These are phyloP conservation scores for Lycium barbarum DNA, from an alignment of 257 asterid species.

Conservation along the genomic window DNA sequence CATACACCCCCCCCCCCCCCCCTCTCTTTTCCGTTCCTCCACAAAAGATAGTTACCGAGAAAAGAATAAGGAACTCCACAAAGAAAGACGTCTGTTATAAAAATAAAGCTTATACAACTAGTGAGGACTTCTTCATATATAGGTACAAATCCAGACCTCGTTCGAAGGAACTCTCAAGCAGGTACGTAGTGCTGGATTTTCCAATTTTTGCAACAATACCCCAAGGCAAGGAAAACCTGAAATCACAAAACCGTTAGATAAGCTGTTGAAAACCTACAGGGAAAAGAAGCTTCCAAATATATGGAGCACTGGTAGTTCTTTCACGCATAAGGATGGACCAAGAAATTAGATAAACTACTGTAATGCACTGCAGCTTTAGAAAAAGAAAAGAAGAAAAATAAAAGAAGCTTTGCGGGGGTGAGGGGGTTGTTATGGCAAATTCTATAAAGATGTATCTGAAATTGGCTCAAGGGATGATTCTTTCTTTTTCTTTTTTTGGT, in stretches of 20 bases:
- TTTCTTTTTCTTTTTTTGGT: neutral
- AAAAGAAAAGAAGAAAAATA: neutral
- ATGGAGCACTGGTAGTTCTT: slow-evolving; percentile 22
- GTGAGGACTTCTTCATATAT: neutral
- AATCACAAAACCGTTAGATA: slow-evolving; percentile 22
- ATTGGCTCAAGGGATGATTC: neutral
- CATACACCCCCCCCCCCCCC: neutral
- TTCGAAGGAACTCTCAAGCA: slow-evolving; percentile 81
- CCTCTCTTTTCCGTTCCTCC: neutral
- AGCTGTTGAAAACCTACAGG: neutral
- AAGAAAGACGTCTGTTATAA: neutral
- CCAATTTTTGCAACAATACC: slow-evolving; percentile 90
- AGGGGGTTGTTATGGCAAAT: neutral
- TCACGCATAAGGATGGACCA: neutral
- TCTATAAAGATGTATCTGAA: slow-evolving; percentile 24
- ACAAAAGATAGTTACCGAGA: neutral
- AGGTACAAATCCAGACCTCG: slow-evolving; percentile 63
- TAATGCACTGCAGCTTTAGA: neutral
- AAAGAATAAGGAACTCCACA: slow-evolving; percentile 17
- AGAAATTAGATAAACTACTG: neutral
- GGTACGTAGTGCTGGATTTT: slow-evolving; percentile 96
- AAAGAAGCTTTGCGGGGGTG: neutral
- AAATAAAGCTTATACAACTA: slow-evolving; percentile 14
- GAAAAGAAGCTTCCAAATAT: slow-evolving; percentile 9
- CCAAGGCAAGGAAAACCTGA: slow-evolving; percentile 98